Conservation (phyloP, 164 flowering plant species). For the Euptelea pleiosperma region DNA sequence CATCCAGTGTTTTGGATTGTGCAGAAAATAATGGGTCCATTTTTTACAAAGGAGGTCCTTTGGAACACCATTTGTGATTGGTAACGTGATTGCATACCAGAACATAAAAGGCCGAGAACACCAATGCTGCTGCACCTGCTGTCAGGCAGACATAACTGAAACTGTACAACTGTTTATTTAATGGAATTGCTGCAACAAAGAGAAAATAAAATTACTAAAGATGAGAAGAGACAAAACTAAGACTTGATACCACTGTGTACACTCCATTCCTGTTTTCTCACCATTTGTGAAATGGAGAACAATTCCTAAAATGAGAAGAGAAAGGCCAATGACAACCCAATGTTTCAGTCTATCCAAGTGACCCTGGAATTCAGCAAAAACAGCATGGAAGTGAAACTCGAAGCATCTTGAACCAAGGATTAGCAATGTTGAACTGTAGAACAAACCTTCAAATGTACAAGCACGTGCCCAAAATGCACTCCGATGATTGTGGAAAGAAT, state of each 20-base stretch:
- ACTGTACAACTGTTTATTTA: slow-evolving; percentile 82
- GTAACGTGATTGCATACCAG: no score
- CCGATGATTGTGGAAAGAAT: slow-evolving; percentile 77
- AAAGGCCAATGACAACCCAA: slow-evolving; percentile 58
- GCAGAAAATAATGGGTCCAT: no score
- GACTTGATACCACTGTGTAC: not conserved
- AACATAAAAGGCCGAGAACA: slow-evolving; percentile 63
- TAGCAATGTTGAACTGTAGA: not conserved
- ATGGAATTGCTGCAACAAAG: slow-evolving; percentile 66
- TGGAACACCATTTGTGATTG: no score
- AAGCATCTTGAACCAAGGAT: not conserved
- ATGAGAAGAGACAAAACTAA: not conserved
- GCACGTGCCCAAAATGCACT: slow-evolving; percentile 83
- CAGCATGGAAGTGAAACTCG: not conserved
- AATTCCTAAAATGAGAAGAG: slow-evolving; percentile 53
- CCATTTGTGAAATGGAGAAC: slow-evolving; percentile 77
- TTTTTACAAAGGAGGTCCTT: no score
- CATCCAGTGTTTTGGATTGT: no score
- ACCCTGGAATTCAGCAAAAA: slow-evolving; percentile 35
- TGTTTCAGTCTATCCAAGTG: slow-evolving; percentile 66
- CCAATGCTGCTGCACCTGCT: slow-evolving; percentile 80
- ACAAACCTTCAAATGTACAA: slow-evolving; percentile 70
- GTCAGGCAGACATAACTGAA: slow-evolving; percentile 87
- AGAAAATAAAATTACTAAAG: not conserved
- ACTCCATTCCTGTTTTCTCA: slow-evolving; percentile 19